Percentiles rank a stretch among this genome's conserved stretches.
Conservation (phyloP, 495 filamentous ascomycete species). For the Niebla homalea region DNA sequence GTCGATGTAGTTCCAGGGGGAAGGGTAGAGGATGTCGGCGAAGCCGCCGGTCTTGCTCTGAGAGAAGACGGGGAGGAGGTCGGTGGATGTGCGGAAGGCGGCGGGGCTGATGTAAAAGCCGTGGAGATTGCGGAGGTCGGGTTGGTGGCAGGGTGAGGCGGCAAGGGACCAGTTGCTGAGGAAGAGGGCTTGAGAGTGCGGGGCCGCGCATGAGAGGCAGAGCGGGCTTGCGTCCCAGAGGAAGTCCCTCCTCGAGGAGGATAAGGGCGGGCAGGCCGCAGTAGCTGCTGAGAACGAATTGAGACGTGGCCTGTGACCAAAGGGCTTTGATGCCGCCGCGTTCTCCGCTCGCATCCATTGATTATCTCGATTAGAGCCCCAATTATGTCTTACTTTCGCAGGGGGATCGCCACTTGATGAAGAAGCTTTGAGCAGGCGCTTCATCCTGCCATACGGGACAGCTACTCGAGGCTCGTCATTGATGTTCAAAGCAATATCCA, state of each 20-base stretch:
- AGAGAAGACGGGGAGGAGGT: slow-evolving; percentile 61
- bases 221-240: slow-evolving; percentile 40
- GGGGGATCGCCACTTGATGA: slow-evolving; percentile 16
- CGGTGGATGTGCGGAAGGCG: slow-evolving; percentile 44
- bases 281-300: slow-evolving; percentile 34
- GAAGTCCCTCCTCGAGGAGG: slow-evolving; percentile 39
- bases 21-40: slow-evolving; percentile 35
- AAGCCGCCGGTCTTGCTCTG: slow-evolving; percentile 51
- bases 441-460: slow-evolving; percentile 49
- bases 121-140: slow-evolving; percentile 61
- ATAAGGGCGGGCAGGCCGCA: slow-evolving; percentile 43
- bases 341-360: slow-evolving; percentile 33
- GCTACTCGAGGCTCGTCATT: slow-evolving; percentile 66
- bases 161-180: slow-evolving; percentile 50
- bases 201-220: slow-evolving; percentile 46
- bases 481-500: slow-evolving; percentile 72
- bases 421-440: slow-evolving; percentile 26
- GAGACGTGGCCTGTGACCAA: slow-evolving; percentile 34
- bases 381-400: slow-evolving; percentile 18
- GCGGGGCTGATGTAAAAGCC: slow-evolving; percentile 55
- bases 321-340: slow-evolving; percentile 30
- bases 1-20: slow-evolving; percentile 38
- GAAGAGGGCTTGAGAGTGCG: slow-evolving; percentile 58
- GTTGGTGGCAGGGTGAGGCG: slow-evolving; percentile 63
- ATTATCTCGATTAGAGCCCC: slow-evolving; percentile 26